phyloP scores from a whole-genome alignment of 345 rosid genomes.

The Citrus cavaleriei region DNA sequence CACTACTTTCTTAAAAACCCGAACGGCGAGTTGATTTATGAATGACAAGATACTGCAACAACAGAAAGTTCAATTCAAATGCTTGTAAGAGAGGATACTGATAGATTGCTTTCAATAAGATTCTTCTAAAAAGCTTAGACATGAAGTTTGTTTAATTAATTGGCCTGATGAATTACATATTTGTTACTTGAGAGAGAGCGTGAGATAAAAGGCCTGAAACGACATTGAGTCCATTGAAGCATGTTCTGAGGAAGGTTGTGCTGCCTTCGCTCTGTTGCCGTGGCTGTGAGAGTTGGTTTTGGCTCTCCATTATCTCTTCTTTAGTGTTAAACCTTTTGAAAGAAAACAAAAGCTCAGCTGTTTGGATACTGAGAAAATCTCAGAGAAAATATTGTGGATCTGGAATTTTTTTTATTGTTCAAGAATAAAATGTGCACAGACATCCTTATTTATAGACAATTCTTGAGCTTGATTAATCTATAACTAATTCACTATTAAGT shows the following conservation, averaged over 20 bases:
- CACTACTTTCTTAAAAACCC: not conserved
- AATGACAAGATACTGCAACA: not conserved
- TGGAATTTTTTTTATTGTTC: no score
- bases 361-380: no score
- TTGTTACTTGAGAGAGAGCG: not conserved
- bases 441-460: no score
- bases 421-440: no score
- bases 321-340: not conserved
- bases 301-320: conserved; percentile 34
- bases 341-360: no score
- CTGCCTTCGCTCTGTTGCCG: conserved; percentile 38
- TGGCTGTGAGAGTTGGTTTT: conserved; percentile 24
- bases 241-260: conserved; percentile 52
- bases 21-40: not conserved
- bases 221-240: conserved; percentile 68
- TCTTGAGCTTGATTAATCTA: no score
- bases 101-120: no score
- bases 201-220: conserved; percentile 39
- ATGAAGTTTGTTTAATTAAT: not conserved
- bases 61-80: not conserved
- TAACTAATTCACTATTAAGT: no score
- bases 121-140: not conserved
- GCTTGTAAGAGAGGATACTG: not conserved
- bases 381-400: no score
- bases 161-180: no score